Percentiles rank a stretch among this genome's conserved stretches.
These are phyloP conservation scores for Hericium coralloides DNA, from an alignment of 768 basidiomycete species.

Conservation along the genomic window DNA sequence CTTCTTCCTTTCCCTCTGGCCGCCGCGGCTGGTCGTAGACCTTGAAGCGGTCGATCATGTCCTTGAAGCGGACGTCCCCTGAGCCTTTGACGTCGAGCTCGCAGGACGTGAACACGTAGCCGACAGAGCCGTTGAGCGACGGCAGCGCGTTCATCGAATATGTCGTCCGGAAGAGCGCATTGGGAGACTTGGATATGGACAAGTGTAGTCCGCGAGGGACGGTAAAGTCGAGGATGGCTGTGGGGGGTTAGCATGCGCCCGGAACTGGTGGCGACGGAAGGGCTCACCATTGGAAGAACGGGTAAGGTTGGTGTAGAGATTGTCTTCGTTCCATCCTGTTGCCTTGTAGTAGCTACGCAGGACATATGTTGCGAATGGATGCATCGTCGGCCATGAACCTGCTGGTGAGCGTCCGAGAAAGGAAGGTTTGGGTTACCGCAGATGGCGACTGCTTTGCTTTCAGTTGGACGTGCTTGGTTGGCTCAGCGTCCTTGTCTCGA, in stretches of 20 bases:
- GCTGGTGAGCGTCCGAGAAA: neutral
- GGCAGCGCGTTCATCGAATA: slow-evolving; percentile 92
- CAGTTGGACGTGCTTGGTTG: too few species aligned
- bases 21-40: slow-evolving; percentile 73
- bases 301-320: slow-evolving; percentile 83
- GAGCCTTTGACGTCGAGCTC: slow-evolving; percentile 65
- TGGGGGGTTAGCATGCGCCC: neutral
- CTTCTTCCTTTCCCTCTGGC: slow-evolving; percentile 72
- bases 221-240: slow-evolving; percentile 87
- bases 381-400: slow-evolving; percentile 39
- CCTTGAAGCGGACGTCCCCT: slow-evolving; percentile 69
- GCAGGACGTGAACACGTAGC: slow-evolving; percentile 90
- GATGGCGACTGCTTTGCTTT: too few species aligned
- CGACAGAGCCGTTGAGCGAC: slow-evolving; percentile 84
- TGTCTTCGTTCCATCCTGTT: slow-evolving; percentile 98
- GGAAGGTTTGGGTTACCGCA: neutral
- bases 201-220: slow-evolving; percentile 76
- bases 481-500: neutral
- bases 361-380: slow-evolving; percentile 83
- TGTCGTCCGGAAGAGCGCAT: slow-evolving; percentile 79
- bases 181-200: slow-evolving; percentile 82
- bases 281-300: slow-evolving; percentile 75
- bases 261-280: neutral
- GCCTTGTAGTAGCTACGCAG: slow-evolving; percentile 82
- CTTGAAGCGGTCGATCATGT: slow-evolving; percentile 84